Evolutionary conservation across 2,329 filamentous ascomycete genomes (phyloP), one percentile per base, ranked within the genome.

Genomic region (Colletotrichum tofieldiae): DNA sequence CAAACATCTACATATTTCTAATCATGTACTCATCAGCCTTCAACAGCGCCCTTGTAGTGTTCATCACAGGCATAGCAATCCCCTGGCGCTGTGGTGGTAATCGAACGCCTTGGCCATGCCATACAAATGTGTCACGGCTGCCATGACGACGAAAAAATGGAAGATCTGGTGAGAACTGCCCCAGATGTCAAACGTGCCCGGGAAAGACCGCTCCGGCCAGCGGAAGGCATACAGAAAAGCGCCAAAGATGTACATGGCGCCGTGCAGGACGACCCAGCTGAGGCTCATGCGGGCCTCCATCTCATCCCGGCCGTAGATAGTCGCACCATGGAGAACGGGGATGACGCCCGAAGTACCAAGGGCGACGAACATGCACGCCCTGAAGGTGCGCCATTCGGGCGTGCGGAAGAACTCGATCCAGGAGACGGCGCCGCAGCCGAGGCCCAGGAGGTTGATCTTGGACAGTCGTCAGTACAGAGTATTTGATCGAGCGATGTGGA

Each of bases 101-200:
- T 98, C 94, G 83, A 98, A 98, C 5, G 95, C 95, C 81, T 91
- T 93, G 39, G 93, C 80, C 83, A 98, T 88, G 60, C 94, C 95
- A 64, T 91, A 91, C 72, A 98, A 85, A 85, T 99, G 96, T 32
- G 93, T 89, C 1, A 89, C 88, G 0, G 94, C 96, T 0, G 96
- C 96, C 73, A 95, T 82, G 20, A 98, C 86, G 37, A 99, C 95
- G 75, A 96, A 88, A 49, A 97, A 85, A 84, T 99, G 96, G 81
- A 99, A 99, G 75, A 99, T 93, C 84, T 99, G 96, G 82, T 99
- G 96, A 26, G 94, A 98, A 79, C 92, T 95, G 47, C 96, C 96
- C 89, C 93, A 93, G 63, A 98, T 93, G 82, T 99, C 96, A 78
- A 96, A 98, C 9, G 82, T 86, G 1, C 94, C 94, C 0, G 96